Evolutionary conservation across 257 asterid genomes (phyloP).

Genomic region (Solanum paucissectum): DNA sequence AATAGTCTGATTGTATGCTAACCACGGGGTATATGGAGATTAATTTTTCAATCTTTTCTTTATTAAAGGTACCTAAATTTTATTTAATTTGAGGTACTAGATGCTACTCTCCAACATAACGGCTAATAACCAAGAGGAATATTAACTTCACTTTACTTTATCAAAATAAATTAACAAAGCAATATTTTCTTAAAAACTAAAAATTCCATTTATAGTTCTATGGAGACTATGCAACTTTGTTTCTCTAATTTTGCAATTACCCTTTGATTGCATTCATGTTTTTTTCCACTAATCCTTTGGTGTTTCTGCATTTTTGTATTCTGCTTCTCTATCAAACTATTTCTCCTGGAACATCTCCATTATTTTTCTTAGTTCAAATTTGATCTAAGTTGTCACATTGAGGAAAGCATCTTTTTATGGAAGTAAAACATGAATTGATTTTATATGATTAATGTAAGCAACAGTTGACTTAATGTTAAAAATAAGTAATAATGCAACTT

Average conservation of each 20-base stretch:
- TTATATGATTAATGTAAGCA: no score
- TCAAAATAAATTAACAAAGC: not conserved
- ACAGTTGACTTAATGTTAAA: no score
- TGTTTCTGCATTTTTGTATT: not conserved
- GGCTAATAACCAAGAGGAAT: not conserved
- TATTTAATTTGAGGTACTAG: not conserved
- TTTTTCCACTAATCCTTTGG: not conserved
- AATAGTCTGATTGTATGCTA: not conserved
- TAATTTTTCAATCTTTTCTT: not conserved
- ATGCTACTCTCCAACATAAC: not conserved
- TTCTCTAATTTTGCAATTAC: not conserved
- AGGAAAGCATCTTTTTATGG: no score
- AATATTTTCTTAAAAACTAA: not conserved
- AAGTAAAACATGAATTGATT: no score
- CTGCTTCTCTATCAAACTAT: not conserved
- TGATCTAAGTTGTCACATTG: no score
- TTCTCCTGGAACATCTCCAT: no score
- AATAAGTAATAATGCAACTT: no score
- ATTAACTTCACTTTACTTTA: not conserved
- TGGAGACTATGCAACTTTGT: not conserved
- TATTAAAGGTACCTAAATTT: not conserved
- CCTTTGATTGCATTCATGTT: not conserved
- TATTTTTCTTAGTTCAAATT: no score
- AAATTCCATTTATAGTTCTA: not conserved
- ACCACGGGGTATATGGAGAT: not conserved